Conservation (phyloP, 2,329 filamentous ascomycete species). For the Nakataea oryzae region DNA sequence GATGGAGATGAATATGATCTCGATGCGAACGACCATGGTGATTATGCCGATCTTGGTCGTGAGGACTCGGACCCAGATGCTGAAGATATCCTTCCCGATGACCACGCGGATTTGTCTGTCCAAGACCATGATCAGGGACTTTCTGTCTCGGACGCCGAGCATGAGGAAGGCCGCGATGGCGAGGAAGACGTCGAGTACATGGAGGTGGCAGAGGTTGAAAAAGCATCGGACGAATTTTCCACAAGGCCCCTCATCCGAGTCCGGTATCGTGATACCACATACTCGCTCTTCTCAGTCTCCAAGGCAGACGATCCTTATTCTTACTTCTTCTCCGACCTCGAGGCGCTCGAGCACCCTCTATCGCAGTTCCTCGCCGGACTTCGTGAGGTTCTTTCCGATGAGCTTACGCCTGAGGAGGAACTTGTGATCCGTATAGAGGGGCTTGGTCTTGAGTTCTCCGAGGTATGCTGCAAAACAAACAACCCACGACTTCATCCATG, state of each 20-base stretch:
- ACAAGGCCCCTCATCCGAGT: conserved; percentile 17
- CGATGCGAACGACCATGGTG: neutral
- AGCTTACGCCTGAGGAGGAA: conserved; percentile 34
- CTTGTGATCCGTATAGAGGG: conserved; percentile 40
- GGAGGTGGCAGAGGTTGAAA: conserved; percentile 5
- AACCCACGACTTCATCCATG: neutral
- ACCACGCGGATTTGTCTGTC: conserved; percentile 3
- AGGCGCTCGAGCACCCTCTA: conserved; percentile 31
- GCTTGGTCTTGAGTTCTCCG: conserved; percentile 40
- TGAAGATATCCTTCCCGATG: too few species aligned
- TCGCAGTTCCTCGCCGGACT: conserved; percentile 32
- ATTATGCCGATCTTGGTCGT: neutral
- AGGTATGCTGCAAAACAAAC: conserved; percentile 25
- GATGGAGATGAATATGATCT: neutral
- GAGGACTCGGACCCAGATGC: neutral
- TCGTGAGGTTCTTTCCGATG: conserved; percentile 32
- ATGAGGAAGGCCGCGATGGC: neutral
- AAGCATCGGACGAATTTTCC: conserved; percentile 6
- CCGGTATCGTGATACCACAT: conserved; percentile 19
- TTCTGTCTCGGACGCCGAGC: neutral
- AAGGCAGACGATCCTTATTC: conserved; percentile 25
- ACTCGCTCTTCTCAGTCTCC: conserved; percentile 19
- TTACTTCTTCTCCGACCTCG: conserved; percentile 34
- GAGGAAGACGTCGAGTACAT: conserved; percentile 5
- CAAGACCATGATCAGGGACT: conserved; percentile 1